Evolutionary conservation across 345 rosid genomes (phyloP).

Genomic region (Linum lewisii): DNA sequence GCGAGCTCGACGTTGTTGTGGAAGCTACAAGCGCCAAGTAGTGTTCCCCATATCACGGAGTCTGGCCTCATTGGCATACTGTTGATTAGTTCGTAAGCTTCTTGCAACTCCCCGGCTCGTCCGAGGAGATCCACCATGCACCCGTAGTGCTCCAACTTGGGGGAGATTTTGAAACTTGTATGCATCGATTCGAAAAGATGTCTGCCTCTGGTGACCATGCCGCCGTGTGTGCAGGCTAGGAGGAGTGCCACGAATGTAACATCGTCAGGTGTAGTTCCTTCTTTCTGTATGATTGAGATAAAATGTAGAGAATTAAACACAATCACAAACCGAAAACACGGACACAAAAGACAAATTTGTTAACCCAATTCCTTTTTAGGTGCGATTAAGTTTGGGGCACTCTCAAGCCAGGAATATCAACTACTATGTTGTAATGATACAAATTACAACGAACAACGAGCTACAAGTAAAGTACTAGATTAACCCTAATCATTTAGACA

Average conservation of each 20-base stretch:
- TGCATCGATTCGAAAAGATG: slow-evolving; percentile 52
- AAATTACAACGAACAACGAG: too few relatives aligned
- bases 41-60: slow-evolving; percentile 71
- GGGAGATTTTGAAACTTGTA: slow-evolving; percentile 25
- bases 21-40: slow-evolving; percentile 78
- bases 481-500: too few relatives aligned
- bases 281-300: too few relatives aligned
- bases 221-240: slow-evolving; percentile 78
- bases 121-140: slow-evolving; percentile 86
- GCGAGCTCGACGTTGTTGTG: slow-evolving; percentile 50
- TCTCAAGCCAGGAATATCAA: too few relatives aligned
- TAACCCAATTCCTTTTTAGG: too few relatives aligned
- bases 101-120: slow-evolving; percentile 60
- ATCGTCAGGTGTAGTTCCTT: slow-evolving; percentile 51
- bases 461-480: too few relatives aligned
- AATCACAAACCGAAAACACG: too few relatives aligned
- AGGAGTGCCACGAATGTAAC: slow-evolving; percentile 74
- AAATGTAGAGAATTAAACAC: too few relatives aligned
- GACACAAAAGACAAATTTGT: background rate
- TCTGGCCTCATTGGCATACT: slow-evolving; percentile 75
- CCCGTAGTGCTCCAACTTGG: slow-evolving; percentile 73
- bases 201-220: slow-evolving; percentile 42
- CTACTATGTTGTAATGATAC: too few relatives aligned
- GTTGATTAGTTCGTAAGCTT: slow-evolving; percentile 49
- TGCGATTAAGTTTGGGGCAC: too few relatives aligned